Evolutionary conservation across 2,329 filamentous ascomycete species (phyloP).

Genomic region (Alternaria triticimaculans): DNA sequence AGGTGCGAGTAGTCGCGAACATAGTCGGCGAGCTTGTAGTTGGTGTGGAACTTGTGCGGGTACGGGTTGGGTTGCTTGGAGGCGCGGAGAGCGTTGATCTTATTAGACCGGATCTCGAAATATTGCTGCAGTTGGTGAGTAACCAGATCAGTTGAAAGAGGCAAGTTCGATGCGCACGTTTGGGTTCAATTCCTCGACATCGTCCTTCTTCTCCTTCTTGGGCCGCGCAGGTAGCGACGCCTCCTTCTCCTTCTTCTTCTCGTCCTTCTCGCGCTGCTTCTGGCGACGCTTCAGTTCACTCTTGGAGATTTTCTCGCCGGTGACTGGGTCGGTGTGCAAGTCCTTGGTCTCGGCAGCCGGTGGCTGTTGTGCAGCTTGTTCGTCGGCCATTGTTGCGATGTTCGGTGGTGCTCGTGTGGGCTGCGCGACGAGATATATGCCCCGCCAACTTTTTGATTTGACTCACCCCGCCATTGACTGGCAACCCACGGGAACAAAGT

Average conservation of each 20-base stretch:
- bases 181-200: constrained; percentile 75
- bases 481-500: constrained; percentile 14
- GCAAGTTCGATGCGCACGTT: constrained; percentile 59
- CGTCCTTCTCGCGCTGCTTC: constrained; percentile 92
- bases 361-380: constrained; percentile 34
- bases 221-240: constrained; percentile 68
- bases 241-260: constrained; percentile 84
- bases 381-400: constrained; percentile 41
- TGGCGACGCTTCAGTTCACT: constrained; percentile 84
- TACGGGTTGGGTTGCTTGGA: constrained; percentile 78
- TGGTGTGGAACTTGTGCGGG: constrained; percentile 91
- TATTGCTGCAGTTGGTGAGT: constrained; percentile 69
- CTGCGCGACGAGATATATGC: constrained; percentile 21
- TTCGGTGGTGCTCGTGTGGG: constrained; percentile 26
- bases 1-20: constrained; percentile 77
- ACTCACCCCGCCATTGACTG: constrained; percentile 28
- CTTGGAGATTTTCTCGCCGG: constrained; percentile 76
- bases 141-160: constrained; percentile 33
- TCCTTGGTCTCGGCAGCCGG: constrained; percentile 56
- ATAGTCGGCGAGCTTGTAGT: constrained; percentile 82
- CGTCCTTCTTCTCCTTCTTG: constrained; percentile 64
- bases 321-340: constrained; percentile 88
- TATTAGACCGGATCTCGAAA: constrained; percentile 91
- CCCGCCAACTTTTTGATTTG: constrained; percentile 29
- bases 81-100: constrained; percentile 76